Conservation (phyloP, 345 rosid genomes). For the Arabidopsis arenosa region DNA sequence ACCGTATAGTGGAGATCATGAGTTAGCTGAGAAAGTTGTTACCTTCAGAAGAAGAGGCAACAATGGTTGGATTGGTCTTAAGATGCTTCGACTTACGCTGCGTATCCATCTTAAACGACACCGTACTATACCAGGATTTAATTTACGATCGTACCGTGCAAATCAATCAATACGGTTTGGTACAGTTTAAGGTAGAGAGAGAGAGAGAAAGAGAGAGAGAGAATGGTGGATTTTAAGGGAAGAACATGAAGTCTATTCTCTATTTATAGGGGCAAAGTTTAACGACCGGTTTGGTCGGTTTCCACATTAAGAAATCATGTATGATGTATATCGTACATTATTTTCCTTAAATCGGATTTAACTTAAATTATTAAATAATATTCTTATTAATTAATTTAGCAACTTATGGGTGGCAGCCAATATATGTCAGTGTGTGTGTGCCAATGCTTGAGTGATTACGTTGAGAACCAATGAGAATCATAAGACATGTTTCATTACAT, state of each 20-base stretch:
- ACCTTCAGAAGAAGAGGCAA: slow-evolving; percentile 44
- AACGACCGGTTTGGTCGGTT: slow-evolving; percentile 46
- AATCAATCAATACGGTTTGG: not conserved
- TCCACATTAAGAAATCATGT: slow-evolving; percentile 29
- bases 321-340: slow-evolving; percentile 12
- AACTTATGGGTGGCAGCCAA: slow-evolving; percentile 17
- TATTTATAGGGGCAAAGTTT: slow-evolving; percentile 32
- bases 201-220: slow-evolving; percentile 1
- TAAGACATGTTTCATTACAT: slow-evolving; percentile 26
- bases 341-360: slow-evolving; percentile 22
- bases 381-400: slow-evolving; percentile 23
- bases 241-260: slow-evolving; percentile 26
- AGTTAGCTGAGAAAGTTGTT: not conserved
- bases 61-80: slow-evolving; percentile 36
- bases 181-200: slow-evolving; percentile 18
- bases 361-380: not conserved
- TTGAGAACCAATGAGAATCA: slow-evolving; percentile 31
- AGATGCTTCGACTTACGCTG: slow-evolving; percentile 45
- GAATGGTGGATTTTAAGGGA: not conserved
- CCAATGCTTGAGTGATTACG: slow-evolving; percentile 11
- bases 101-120: slow-evolving; percentile 36
- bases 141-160: slow-evolving; percentile 6
- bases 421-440: slow-evolving; percentile 23
- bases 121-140: slow-evolving; percentile 6
- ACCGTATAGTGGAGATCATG: not conserved